Evolutionary conservation across 1,284 basidiomycete genomes (phyloP), one percentile per base, ranked within the genome.

Genomic region (Trichosporon sp.): DNA sequence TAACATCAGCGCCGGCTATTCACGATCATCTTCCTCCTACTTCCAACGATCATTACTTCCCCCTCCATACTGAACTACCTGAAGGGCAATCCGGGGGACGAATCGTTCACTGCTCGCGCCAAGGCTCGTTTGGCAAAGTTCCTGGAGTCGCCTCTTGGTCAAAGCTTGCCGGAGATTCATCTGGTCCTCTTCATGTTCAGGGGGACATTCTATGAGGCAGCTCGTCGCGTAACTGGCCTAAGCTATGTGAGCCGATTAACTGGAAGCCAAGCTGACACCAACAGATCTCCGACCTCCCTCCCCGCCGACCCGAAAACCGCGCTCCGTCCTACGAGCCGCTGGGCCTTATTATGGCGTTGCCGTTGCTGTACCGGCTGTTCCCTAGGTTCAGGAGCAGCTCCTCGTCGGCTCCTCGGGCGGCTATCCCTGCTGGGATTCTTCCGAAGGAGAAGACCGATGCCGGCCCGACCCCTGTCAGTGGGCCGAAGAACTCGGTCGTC

Each of bases 251-350:
- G 89, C 83, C 12, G 9, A n/a, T 4, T 5, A 42, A 34, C 18
- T 3, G 18, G 23, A 29, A n/a, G 21, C 8, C 35, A 58, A 13
- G 29, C 51, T 12, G 44, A 21, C 56, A 34, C 35, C 15, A 6
- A 8, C 68, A 95, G 93, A 83, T 93, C 58, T 92, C 93, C 23
- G 77, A 42, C 86, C 88, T 67, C 85, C 87, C 75, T 1, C 89
- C 90, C 1, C 84, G 86, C 25, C 87, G 89, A 71, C 90, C 91
- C 5, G 89, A 92, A 77, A 84, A 85, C 11, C 87, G 88, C 66
- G 88, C 90, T 6, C 90, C 92, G 4, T 93, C 93, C 21, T 96
- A 95, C 80, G 91, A 92, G 31, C 84, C 95, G 6, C 86, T 96
- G 4, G 93, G 92, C 7, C 83, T 94, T 38, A 85, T 96, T 65